Evolutionary conservation across 805 yeast species (phyloP).

Genomic region (Teunomyces panamensis): DNA sequence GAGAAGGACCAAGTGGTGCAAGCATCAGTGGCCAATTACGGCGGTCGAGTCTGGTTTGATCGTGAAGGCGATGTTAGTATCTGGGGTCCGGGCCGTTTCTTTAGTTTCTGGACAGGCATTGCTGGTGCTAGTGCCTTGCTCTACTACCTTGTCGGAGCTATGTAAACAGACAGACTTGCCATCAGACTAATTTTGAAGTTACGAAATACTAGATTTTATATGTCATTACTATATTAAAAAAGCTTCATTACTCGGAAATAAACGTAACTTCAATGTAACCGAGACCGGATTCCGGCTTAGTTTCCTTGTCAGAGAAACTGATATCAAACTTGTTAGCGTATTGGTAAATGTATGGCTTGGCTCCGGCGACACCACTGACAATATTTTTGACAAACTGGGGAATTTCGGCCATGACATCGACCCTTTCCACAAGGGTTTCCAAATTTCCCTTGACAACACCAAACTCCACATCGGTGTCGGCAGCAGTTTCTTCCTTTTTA

Average conservation of each 20-base stretch:
- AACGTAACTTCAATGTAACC: constrained; percentile 82
- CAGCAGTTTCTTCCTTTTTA: constrained; percentile 42
- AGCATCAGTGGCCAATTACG: constrained; percentile 25
- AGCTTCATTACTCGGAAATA: constrained; percentile 44
- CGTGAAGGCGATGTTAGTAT: constrained; percentile 34
- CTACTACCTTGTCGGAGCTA: constrained; percentile 13
- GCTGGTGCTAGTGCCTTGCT: constrained; percentile 30
- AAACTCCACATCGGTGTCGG: constrained; percentile 39
- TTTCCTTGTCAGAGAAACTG: constrained; percentile 38
- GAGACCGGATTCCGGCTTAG: constrained; percentile 54
- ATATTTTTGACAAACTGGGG: constrained; percentile 92
- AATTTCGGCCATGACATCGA: constrained; percentile 96
- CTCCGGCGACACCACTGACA: constrained; percentile 92
- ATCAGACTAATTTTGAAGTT: too few species aligned
- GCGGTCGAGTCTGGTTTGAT: constrained; percentile 37
- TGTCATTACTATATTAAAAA: neutral
- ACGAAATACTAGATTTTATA: neutral
- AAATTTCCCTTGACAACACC: constrained; percentile 62
- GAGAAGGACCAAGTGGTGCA: constrained; percentile 31
- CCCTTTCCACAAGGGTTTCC: constrained; percentile 70
- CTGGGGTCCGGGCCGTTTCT: constrained; percentile 32
- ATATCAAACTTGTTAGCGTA: constrained; percentile 65
- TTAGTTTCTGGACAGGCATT: constrained; percentile 29
- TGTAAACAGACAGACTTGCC: neutral
- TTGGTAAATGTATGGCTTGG: constrained; percentile 96